Evolutionary conservation across 2,329 filamentous ascomycete species (phyloP), one percentile per base, ranked within the genome.

Genomic region (Aspergillus hiratsukae): DNA sequence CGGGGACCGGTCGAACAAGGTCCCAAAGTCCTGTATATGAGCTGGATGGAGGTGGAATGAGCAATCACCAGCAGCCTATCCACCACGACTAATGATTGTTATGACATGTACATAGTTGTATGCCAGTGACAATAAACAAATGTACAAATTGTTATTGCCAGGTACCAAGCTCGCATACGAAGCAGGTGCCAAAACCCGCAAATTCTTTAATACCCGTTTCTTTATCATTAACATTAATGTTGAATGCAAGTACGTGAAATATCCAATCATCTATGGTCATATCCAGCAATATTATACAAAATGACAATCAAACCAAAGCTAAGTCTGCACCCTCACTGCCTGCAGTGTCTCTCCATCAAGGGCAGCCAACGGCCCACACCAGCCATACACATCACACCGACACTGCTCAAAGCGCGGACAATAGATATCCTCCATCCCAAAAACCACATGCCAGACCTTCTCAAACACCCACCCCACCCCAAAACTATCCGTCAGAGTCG

Each of bases 371-470:
- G 40, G 40, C 3, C 43, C 67, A 48, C 67, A 69, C 67, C 66
- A 69, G 48, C 67, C 66, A 51, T 68, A 69, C 21, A 58, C 58
- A 56, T 69, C 67, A 45, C 67, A 69, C 5, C 67, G 66, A 54
- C 67, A 69, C 57, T 69, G 67, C 45, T 69, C 66, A 29, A 60
- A 65, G 21, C 64, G 62, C 19, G 67, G 66, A 50, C 67, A 69
- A 56, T 45, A 45, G 10, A 45, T 45, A 45, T 45, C 60, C 19
- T 66, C 63, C 62, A 61, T 62, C 17, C 66, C 68, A 62, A 71
- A 71, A n/a, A 71, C 59, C 41, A 71, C 58, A 60, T 71, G 69
- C 69, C 69, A 71, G 35, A 70, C 55, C 56, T 69, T 70, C 55
- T 71, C 69, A 58, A 69, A 65, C 25, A 69, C 66, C 62, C 67